Evolutionary conservation across 495 filamentous ascomycete species (phyloP), one percentile per base, ranked within the genome.

Genomic region (Lophium mytilinum): DNA sequence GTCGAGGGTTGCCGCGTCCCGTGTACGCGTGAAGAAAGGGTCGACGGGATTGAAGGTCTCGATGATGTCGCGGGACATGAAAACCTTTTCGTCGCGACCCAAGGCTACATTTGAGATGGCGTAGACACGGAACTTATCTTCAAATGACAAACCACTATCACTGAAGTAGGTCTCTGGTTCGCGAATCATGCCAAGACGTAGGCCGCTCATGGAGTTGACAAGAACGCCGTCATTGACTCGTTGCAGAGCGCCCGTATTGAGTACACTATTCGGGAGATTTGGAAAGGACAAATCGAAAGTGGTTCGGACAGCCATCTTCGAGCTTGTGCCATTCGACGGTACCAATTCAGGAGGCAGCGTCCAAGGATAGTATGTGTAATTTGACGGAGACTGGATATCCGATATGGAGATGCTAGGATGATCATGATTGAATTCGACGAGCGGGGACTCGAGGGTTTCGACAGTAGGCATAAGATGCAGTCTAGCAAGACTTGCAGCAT

Each of bases 331-430:
- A 57, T 93, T 82, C 17, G 74, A 74, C 0, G 89, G 89, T 9
- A 96, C 75, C 45, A 93, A 72, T 43, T 83, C 78, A 3, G 74
- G 72, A 0, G 92, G 90, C 0, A 97, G 73, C 0, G 93, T 96
- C 90, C 91, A 96, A 3, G 93, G 93, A 61, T 88, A 98, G 61
- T 88, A 88, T 0, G 86, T 94, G 65, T 90, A 84, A 66, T 91
- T 93, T 6, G 76, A 80, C 8, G 83, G 83, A 3, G 83, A 85
- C 9, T 70, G 71, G n/a, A 83, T 60, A 61, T 84, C 81, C 4
- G 80, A 75, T 15, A 80, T 65, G 15, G 78, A 80, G 24, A 80
- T 76, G 56, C 77, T 77, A 15, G 77, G 76, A 61, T 81, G 76
- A 55, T 80, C 72, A 43, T 63, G 62, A 36, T 73, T 76, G 64